Evolutionary conservation across 2,329 filamentous ascomycete species (phyloP).

Genomic region (Colletotrichum caudatum): DNA sequence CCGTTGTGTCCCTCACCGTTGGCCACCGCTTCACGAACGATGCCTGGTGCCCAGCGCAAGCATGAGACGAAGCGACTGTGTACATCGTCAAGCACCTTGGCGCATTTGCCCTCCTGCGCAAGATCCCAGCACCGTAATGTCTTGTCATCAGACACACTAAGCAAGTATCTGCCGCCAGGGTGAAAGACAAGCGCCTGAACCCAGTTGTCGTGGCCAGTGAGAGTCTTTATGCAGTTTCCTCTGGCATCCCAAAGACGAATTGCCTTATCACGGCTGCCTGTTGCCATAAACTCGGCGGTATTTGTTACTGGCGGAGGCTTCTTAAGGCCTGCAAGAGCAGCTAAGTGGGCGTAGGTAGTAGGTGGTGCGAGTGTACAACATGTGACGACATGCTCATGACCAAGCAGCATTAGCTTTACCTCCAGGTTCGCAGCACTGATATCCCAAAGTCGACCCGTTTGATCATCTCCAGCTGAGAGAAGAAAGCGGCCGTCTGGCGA

Average conservation of each 20-base stretch:
- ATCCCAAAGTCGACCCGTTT: conserved; percentile 87
- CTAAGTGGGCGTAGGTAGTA: conserved; percentile 80
- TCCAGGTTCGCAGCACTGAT: conserved; percentile 76
- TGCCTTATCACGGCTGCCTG: conserved; percentile 88
- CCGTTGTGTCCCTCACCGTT: conserved; percentile 56
- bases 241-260: conserved; percentile 91
- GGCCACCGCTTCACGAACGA: conserved; percentile 69
- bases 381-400: conserved; percentile 88
- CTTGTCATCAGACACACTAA: conserved; percentile 91
- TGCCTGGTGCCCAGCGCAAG: conserved; percentile 86
- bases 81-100: conserved; percentile 81
- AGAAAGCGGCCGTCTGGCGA: conserved; percentile 87
- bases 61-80: conserved; percentile 90
- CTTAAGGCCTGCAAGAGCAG: conserved; percentile 83
- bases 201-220: conserved; percentile 95
- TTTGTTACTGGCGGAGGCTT: conserved; percentile 80
- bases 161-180: conserved; percentile 88
- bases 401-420: conserved; percentile 81
- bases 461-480: conserved; percentile 85
- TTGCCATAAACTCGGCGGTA: conserved; percentile 89
- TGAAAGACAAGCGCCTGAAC: conserved; percentile 88
- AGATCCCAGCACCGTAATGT: conserved; percentile 95
- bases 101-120: conserved; percentile 88
- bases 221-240: conserved; percentile 85
- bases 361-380: conserved; percentile 90